Percentiles rank a stretch among this genome's conserved stretches.
phyloP scores from a whole-genome alignment of 768 basidiomycete species.

The Serendipita sp. region DNA sequence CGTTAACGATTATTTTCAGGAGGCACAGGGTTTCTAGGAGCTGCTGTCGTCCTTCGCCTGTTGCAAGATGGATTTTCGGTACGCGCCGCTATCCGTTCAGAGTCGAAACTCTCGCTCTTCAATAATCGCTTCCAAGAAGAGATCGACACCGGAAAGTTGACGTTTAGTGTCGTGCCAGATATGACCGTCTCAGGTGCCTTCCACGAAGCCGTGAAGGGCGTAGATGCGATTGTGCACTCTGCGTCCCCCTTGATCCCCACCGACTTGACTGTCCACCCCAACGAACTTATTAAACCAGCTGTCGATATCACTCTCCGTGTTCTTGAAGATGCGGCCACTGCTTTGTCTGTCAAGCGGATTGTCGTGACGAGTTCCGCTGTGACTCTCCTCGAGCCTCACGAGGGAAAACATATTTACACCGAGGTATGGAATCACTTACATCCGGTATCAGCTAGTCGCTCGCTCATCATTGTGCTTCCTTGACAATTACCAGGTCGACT shows the following conservation, averaged over 20 bases:
- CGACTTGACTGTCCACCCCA: not conserved
- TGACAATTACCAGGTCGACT: not conserved
- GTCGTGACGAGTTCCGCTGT: conserved; percentile 53
- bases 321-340: conserved; percentile 40
- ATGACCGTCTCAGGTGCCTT: conserved; percentile 35
- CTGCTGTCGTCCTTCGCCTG: conserved; percentile 13
- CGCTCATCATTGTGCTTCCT: not conserved
- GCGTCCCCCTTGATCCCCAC: conserved; percentile 35
- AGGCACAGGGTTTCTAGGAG: conserved; percentile 13
- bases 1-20: not conserved
- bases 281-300: conserved; percentile 52
- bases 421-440: conserved; percentile 17
- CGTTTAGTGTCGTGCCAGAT: not conserved
- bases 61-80: conserved; percentile 20
- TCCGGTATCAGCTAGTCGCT: conserved; percentile 9
- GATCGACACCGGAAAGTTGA: not conserved
- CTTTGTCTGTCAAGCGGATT: conserved; percentile 48
- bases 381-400: conserved; percentile 23
- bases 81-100: conserved; percentile 23
- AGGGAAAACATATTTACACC: conserved; percentile 13
- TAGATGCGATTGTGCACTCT: conserved; percentile 55
- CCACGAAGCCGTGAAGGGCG: conserved; percentile 61
- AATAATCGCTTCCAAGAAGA: not conserved
- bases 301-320: conserved; percentile 54
- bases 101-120: conserved; percentile 16